Base-by-base conservation (phyloP, 1,284 basidiomycete species). In the Tilletia walkeri region DNA sequence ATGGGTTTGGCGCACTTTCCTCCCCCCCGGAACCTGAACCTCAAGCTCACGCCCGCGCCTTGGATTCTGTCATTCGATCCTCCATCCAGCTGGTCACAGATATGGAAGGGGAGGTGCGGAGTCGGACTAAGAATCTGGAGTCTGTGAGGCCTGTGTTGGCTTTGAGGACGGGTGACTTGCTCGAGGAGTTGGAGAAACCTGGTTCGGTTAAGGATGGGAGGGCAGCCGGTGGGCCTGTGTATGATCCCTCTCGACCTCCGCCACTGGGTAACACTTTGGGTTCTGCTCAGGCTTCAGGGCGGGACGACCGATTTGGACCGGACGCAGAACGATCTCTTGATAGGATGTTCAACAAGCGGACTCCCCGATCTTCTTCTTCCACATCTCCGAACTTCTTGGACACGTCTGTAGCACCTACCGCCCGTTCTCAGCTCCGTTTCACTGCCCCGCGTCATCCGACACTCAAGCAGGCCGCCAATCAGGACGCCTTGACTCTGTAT, bases 1-100 rank as follows among this genome's bases (percentile, higher is more conserved):
- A 9, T 3, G 59, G 59, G 3, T 63, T 38, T 16, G 59, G 59
- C 30, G 59, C 59, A 0, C 34, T 34, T 24, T 5, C 54, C n/a
- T 56, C 54, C 12, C 36, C 63, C 4, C n/a, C 39, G 65, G 39
- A 49, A 24, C 39, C n/a, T 12, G 47, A 66, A n/a, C 10, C 24
- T 16, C n/a, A 48, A n/a, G 65, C 65, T 5, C 65, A 66, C 41
- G 39, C 18, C 65, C n/a, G 24, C 18, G 65, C 65, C 3, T 16
- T 63, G 4, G 59, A 63, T 41, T 63, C 59, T 14, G 59, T 34
- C 34, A 63, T 63, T 39, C 59, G 59, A 16, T 34, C 59, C 12
- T 63, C 59, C 36, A 63, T 63, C 59, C 59, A 63, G 59, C 18
- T 39, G 4, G 14, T 63, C 14, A 41, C 16, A 18, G 50, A 18